Conservation (phyloP, 179 eudicot genomes). For the Silene noctiflora region DNA sequence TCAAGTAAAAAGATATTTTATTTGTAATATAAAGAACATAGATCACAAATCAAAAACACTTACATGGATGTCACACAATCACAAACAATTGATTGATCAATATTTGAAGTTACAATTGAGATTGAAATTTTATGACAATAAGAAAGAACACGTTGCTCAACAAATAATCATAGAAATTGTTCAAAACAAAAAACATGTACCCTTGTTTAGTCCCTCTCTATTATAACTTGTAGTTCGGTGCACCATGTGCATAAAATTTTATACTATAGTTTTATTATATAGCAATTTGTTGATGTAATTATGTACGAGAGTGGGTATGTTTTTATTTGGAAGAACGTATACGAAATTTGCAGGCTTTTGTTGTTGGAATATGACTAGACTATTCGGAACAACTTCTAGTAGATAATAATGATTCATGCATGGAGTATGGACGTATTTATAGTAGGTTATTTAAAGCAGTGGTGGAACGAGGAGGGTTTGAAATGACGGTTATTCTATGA, state of each 20-base stretch:
- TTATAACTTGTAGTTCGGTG: background rate
- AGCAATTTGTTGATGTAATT: background rate
- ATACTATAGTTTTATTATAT: background rate
- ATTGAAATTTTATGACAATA: conserved; percentile 9
- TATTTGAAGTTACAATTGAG: background rate
- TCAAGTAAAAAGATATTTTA: background rate
- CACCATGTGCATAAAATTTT: background rate
- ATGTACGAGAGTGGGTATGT: background rate
- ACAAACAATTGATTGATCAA: no score
- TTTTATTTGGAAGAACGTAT: background rate
- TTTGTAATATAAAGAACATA: background rate
- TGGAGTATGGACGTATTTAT: no score
- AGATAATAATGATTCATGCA: no score
- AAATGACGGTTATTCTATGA: no score
- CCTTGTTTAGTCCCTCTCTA: background rate
- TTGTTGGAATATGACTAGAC: no score
- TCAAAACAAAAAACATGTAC: background rate
- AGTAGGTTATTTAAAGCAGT: no score
- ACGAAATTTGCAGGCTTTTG: no score
- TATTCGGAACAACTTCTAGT: no score
- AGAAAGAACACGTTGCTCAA: conserved; percentile 11
- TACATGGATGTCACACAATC: conserved; percentile 6
- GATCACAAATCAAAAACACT: background rate
- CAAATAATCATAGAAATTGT: background rate
- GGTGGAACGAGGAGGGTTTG: no score